These are phyloP conservation scores for Fusarium metavorans DNA, from an alignment of 2,329 filamentous ascomycete genomes.

Conservation along the genomic window DNA sequence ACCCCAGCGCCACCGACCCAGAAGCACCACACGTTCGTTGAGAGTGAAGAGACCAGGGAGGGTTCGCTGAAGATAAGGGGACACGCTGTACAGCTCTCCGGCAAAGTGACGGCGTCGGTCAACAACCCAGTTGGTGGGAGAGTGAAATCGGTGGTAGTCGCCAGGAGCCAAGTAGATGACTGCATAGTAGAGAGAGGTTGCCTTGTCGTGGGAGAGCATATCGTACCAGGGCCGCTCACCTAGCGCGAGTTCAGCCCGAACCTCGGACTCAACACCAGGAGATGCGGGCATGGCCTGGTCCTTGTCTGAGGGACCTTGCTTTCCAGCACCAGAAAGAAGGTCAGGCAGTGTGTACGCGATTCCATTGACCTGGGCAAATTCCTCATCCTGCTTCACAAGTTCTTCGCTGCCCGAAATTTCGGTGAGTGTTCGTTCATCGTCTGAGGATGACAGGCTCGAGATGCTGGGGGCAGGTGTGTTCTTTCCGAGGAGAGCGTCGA, in stretches of 20 bases:
- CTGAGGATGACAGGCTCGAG: conserved; percentile 50
- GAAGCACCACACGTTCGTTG: conserved; percentile 93
- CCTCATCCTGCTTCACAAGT: conserved; percentile 82
- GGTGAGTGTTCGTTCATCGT: conserved; percentile 39
- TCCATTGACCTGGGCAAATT: conserved; percentile 94
- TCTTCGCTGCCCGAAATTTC: conserved; percentile 67
- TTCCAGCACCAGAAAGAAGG: conserved; percentile 80
- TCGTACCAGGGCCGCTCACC: conserved; percentile 79
- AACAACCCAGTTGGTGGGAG: conserved; percentile 93
- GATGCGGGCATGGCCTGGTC: conserved; percentile 78
- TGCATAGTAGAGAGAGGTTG: conserved; percentile 86
- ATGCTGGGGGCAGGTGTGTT: conserved; percentile 68
- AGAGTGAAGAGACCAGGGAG: conserved; percentile 95
- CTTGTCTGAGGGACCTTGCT: conserved; percentile 62
- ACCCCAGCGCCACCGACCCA: conserved; percentile 95
- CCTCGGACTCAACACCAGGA: conserved; percentile 81
- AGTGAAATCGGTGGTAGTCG: conserved; percentile 99
- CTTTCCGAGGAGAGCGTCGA: conserved; percentile 89
- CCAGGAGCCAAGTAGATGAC: conserved; percentile 97
- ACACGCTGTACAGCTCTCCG: conserved; percentile 94
- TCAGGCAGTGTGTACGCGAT: conserved; percentile 94
- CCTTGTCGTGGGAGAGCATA: conserved; percentile 70
- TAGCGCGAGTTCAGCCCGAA: conserved; percentile 84
- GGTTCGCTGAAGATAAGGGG: conserved; percentile 92
- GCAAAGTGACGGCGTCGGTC: conserved; percentile 96